Percentiles rank a stretch among this genome's conserved stretches.
Conservation (phyloP, 768 basidiomycete genomes). For the Epithele typhae region DNA sequence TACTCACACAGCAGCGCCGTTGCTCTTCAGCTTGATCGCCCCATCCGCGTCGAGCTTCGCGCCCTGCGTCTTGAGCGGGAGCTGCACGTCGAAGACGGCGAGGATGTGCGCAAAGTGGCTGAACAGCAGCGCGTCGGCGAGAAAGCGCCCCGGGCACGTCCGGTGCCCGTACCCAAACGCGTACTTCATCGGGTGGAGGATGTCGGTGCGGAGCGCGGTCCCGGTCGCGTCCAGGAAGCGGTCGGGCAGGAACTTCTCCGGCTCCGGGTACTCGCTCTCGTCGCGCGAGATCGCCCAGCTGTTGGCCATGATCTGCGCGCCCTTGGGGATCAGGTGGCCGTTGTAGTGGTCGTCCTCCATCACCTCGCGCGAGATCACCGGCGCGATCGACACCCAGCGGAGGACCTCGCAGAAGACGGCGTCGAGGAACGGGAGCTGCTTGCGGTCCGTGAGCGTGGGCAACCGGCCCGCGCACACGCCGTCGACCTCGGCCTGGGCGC, state of each 20-base stretch:
- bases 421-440: conserved; percentile 14
- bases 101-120: conserved; percentile 21
- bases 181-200: conserved; percentile 12
- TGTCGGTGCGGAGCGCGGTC: conserved; percentile 5
- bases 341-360: conserved; percentile 21
- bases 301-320: conserved; percentile 26
- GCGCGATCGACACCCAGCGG: conserved; percentile 20
- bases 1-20: conserved; percentile 12
- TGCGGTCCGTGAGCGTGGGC: conserved; percentile 16
- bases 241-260: conserved; percentile 20
- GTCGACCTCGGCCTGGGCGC: conserved; percentile 21
- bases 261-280: conserved; percentile 24
- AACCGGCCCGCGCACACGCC: conserved; percentile 6
- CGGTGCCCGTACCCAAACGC: conserved; percentile 20
- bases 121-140: conserved; percentile 22
- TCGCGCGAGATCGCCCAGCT: conserved; percentile 31
- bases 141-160: conserved; percentile 15
- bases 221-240: conserved; percentile 12
- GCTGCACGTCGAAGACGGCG: conserved; percentile 19
- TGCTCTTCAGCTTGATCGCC: conserved; percentile 11
- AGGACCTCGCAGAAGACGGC: conserved; percentile 17
- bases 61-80: conserved; percentile 3
- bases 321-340: conserved; percentile 27
- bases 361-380: conserved; percentile 13
- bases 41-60: conserved; percentile 9